Conservation (phyloP, 805 yeast genomes). For the Candida loeiensis region DNA sequence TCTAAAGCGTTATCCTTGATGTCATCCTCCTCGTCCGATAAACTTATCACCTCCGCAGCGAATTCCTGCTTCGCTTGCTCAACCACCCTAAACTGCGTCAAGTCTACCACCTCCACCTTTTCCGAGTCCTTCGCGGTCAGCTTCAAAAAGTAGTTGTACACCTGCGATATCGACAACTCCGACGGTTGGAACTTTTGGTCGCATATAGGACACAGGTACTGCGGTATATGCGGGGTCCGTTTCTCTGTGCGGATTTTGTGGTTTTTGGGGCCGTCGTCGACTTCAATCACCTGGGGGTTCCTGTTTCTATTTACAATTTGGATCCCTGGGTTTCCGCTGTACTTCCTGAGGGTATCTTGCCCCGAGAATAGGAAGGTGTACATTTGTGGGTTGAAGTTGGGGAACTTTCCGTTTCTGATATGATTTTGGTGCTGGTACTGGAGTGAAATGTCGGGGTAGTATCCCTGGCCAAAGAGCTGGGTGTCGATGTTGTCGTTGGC, state of each 20-base stretch:
- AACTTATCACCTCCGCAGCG: constrained; percentile 21
- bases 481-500: not conserved
- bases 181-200: constrained; percentile 31
- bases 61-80: constrained; percentile 20
- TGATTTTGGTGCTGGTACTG: constrained; percentile 1
- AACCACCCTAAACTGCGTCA: constrained; percentile 31
- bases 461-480: too few species aligned
- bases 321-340: constrained; percentile 1
- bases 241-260: not conserved
- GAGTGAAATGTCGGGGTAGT: too few species aligned
- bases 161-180: constrained; percentile 35
- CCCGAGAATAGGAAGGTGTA: constrained; percentile 1
- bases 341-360: not conserved
- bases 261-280: not conserved
- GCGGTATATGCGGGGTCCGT: not conserved
- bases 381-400: constrained; percentile 1
- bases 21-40: constrained; percentile 27
- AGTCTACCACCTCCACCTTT: constrained; percentile 34
- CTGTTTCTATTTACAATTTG: not conserved
- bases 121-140: constrained; percentile 33
- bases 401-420: not conserved
- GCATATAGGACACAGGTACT: constrained; percentile 40
- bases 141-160: constrained; percentile 40
- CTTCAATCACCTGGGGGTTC: not conserved
- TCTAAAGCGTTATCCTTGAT: constrained; percentile 3